These are phyloP conservation scores for Coniella lustricola DNA, from an alignment of 2,329 filamentous ascomycete genomes.

Conservation along the genomic window DNA sequence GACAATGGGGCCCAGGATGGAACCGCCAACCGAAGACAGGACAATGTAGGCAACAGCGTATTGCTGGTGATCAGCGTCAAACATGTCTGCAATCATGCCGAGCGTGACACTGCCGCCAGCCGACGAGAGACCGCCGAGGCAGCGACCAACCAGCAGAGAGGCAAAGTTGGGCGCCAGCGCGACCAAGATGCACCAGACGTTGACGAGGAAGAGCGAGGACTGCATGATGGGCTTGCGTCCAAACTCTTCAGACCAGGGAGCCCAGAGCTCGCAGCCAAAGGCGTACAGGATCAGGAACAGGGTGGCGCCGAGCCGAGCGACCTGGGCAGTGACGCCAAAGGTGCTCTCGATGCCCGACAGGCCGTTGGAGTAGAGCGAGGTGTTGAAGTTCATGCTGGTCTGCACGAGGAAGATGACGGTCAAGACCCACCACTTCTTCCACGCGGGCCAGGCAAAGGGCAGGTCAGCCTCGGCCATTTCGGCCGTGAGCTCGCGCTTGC, in stretches of 20 bases:
- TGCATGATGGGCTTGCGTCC: conserved; percentile 72
- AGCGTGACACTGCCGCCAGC: conserved; percentile 68
- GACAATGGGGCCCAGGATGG: conserved; percentile 69
- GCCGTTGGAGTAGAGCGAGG: conserved; percentile 65
- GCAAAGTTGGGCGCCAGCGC: conserved; percentile 67
- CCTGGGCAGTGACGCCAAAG: conserved; percentile 61
- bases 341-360: conserved; percentile 57
- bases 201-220: conserved; percentile 65
- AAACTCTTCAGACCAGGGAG: conserved; percentile 79
- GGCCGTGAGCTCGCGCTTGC: conserved; percentile 36
- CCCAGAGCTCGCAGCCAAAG: conserved; percentile 84
- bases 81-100: conserved; percentile 70
- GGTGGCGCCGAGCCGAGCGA: conserved; percentile 65
- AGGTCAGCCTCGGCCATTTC: conserved; percentile 60
- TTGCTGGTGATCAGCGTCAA: conserved; percentile 63
- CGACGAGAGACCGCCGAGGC: conserved; percentile 62
- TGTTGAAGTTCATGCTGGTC: conserved; percentile 75
- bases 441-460: conserved; percentile 51
- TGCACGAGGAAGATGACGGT: conserved; percentile 68
- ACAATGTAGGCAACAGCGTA: conserved; percentile 71
- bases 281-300: conserved; percentile 75
- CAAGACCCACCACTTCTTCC: conserved; percentile 67
- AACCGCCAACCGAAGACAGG: conserved; percentile 73
- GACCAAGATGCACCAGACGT: conserved; percentile 68
- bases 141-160: conserved; percentile 62